Evolutionary conservation across 768 basidiomycete genomes (phyloP), one percentile per base, ranked within the genome.

Genomic region (Cyclocybe cylindracea): DNA sequence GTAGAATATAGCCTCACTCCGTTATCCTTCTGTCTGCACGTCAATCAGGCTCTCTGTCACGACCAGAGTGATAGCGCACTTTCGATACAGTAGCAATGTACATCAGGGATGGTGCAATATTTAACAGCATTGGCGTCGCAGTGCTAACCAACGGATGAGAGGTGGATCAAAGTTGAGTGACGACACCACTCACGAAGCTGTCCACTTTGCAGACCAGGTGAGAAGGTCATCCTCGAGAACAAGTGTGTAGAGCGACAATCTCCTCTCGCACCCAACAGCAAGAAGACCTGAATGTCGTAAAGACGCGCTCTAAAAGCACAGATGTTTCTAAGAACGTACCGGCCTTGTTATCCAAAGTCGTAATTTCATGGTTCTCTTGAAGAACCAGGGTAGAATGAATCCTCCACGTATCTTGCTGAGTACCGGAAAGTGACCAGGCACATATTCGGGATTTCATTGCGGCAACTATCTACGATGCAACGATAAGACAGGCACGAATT

Each of bases 121-220:
- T 80, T 19, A 80, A 70, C 29, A 82, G 68, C 39, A 77, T 73
- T 5, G 83, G 79, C 10, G 78, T 68, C 37, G 74, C 64, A 14
- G 78, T 74, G 46, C 85, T 85, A 61, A 48, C 56, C n/a, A 33
- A 40, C 3, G n/a, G 33, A 41, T 43, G 39, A 44, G 45, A 48
- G 49, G 46, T 7, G 46, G 10, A 19, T 41, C 31, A 52, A 50
- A 44, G 49, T 35, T 39, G 51, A 41, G 38, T 38, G 19, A n/a
- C 44, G 8, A 45, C 19, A 35, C 32, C 16, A 63, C 78, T 46
- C 74, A 91, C 91, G 72, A 61, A 46, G 75, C 68, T 14, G 75
- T 75, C 91, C 91, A 94, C 70, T 91, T 91, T 64, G 76, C 75
- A 10, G 84, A 85, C 91, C 91, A 94, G 0, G 85, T 89, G 11